Conservation (phyloP, 2,329 filamentous ascomycete genomes). For the Alternaria alternata region DNA sequence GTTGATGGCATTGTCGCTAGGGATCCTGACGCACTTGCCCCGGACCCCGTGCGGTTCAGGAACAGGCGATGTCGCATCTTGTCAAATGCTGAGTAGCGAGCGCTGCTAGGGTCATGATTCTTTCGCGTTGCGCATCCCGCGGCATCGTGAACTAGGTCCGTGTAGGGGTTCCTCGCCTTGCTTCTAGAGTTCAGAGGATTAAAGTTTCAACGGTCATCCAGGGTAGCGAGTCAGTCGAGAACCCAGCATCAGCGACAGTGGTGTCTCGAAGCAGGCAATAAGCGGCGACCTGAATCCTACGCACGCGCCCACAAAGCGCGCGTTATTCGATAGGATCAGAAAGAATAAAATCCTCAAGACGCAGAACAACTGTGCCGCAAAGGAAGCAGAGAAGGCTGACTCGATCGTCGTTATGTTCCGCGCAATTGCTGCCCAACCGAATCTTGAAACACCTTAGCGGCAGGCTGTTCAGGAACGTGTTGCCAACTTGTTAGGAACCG, state of each 20-base stretch:
- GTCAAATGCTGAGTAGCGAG: slow-evolving; percentile 13
- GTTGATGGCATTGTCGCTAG: slow-evolving; percentile 3
- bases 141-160: slow-evolving; percentile 9
- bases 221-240: slow-evolving; percentile 26
- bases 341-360: slow-evolving; percentile 14
- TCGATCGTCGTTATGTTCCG: slow-evolving; percentile 16
- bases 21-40: slow-evolving; percentile 9
- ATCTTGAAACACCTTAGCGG: slow-evolving; percentile 23
- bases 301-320: slow-evolving; percentile 33
- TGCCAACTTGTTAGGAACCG: slow-evolving; percentile 19
- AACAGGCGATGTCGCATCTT: slow-evolving; percentile 12
- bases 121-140: slow-evolving; percentile 12
- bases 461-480: slow-evolving; percentile 22
- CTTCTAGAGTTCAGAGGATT: slow-evolving; percentile 18
- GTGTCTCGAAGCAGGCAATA: slow-evolving; percentile 11
- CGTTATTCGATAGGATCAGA: slow-evolving; percentile 28
- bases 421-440: slow-evolving; percentile 20
- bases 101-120: slow-evolving; percentile 18
- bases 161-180: slow-evolving; percentile 16
- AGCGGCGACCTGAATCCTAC: slow-evolving; percentile 20
- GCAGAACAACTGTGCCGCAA: slow-evolving; percentile 20
- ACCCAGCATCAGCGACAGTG: slow-evolving; percentile 3
- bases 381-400: slow-evolving; percentile 19
- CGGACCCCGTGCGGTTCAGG: slow-evolving; percentile 12
- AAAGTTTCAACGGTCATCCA: slow-evolving; percentile 30